Base-by-base conservation (phyloP, 768 basidiomycete genomes). In the Naganishia onofrii region DNA sequence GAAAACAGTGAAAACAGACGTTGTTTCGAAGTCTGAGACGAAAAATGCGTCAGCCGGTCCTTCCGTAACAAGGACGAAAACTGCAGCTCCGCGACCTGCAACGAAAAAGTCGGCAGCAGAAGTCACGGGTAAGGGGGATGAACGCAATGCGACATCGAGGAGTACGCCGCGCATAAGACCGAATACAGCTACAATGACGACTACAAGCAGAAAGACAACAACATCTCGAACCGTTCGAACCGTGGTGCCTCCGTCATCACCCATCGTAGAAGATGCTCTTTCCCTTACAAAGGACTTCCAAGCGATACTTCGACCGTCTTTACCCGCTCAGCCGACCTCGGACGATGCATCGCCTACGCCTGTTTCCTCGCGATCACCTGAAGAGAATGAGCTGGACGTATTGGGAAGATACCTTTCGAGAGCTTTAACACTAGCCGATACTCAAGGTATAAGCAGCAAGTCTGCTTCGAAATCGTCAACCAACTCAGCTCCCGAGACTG, bases 261-360 rank as follows among this genome's bases (percentile, higher is more conserved):
- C 60, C 26, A 26, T 58, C 13, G 21, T 46, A 1, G 36, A 63
- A 44, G 60, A 44, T 26, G 60, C 60, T 21, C 23, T 44, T 63
- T 63, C 60, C n/a, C 60, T 63, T 12, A 63, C 60, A 12, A 63
- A 44, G 38, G 60, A 63, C 26, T 42, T 63, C 8, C 60, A 63
- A 63, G 38, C 60, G 26, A 42, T 42, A 44, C 60, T 63, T 26
- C 60, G 60, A 10, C 26, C 38, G 15, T 7, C 60, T 13, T 6
- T 34, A 6, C 28, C 60, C 2, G n/a, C 36, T 26, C 3, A n/a
- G 7, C 38, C 38, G 8, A 28, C 21, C 5, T 10, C 36, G 23
- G 60, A 28, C 1, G 23, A 26, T 10, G 34, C n/a, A 4, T 38
- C 34, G 34, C 10, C 34, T 28, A 26, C n/a, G 5, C 23, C 42